phyloP scores from a whole-genome alignment of 2,329 filamentous ascomycete genomes.

The Botryotinia narcissicola region DNA sequence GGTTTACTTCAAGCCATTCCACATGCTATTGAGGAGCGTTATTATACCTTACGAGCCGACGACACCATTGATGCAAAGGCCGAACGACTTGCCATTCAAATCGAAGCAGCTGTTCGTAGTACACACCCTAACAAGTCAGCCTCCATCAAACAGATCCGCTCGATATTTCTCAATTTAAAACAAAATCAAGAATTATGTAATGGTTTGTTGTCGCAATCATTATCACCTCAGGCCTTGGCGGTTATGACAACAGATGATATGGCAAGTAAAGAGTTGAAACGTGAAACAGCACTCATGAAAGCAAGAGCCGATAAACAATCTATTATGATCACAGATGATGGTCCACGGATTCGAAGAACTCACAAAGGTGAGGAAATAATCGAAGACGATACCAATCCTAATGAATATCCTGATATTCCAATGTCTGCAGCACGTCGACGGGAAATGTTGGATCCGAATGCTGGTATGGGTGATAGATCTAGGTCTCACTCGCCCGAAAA shows the following conservation, averaged over 20 bases:
- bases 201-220: conserved; percentile 67
- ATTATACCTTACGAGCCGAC: conserved; percentile 61
- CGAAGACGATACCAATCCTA: conserved; percentile 62
- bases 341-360: conserved; percentile 78
- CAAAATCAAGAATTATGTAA: conserved; percentile 77
- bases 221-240: conserved; percentile 75
- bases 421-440: conserved; percentile 39
- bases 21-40: conserved; percentile 63
- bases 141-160: conserved; percentile 65
- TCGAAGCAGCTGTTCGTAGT: conserved; percentile 69
- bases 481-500: conserved; percentile 41
- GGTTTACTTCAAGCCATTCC: conserved; percentile 65
- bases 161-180: conserved; percentile 83
- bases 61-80: conserved; percentile 63
- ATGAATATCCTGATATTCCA: conserved; percentile 28
- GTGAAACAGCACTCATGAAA: conserved; percentile 72
- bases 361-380: conserved; percentile 95
- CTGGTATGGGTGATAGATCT: conserved; percentile 37
- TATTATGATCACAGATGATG: conserved; percentile 71
- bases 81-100: conserved; percentile 69
- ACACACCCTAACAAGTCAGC: conserved; percentile 52
- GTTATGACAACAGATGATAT: conserved; percentile 88
- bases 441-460: conserved; percentile 41
- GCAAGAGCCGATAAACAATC: conserved; percentile 79
- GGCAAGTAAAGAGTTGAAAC: conserved; percentile 85